A percentile compares a stretch with the other conserved stretches of the same genome.
Conservation (phyloP, 768 basidiomycete species). For the Mycena maculata region DNA sequence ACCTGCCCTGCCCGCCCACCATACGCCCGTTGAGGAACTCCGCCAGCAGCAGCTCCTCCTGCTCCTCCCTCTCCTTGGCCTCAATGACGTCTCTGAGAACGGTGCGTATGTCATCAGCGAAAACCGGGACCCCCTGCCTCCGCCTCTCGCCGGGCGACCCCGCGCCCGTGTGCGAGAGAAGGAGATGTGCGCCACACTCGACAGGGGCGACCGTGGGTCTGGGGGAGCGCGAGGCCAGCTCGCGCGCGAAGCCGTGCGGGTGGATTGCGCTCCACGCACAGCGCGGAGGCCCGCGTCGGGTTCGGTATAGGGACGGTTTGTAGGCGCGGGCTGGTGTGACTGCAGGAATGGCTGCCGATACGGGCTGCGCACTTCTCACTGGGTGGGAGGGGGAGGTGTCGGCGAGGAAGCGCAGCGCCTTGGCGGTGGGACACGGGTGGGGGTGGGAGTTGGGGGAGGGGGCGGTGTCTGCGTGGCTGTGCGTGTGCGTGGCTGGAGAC, state of each 20-base stretch:
- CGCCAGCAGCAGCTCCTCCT: slow-evolving; percentile 9
- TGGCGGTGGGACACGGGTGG: neutral
- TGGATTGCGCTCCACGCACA: neutral
- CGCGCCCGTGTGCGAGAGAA: neutral
- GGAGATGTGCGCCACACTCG: neutral
- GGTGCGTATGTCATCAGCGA: slow-evolving; percentile 3
- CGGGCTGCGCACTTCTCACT: neutral
- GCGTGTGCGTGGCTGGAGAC: neutral
- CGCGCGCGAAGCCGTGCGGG: neutral
- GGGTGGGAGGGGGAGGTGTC: neutral
- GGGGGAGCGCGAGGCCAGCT: slow-evolving; percentile 17
- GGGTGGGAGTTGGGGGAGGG: neutral
- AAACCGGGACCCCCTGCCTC: slow-evolving; percentile 13
- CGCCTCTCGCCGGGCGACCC: slow-evolving; percentile 1
- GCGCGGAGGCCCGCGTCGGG: slow-evolving; percentile 3
- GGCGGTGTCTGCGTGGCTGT: neutral
- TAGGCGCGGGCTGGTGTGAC: neutral
- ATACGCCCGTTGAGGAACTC: slow-evolving; percentile 10
- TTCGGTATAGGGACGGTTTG: slow-evolving; percentile 1
- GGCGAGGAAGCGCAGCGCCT: neutral
- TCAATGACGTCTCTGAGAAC: slow-evolving; percentile 6
- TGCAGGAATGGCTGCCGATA: neutral
- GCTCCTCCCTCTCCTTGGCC: neutral
- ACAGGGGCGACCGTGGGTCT: neutral
- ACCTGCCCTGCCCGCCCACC: slow-evolving; percentile 13